Base-by-base conservation (phyloP, 176 grass and related monocot species). In the Oryza meyeriana region DNA sequence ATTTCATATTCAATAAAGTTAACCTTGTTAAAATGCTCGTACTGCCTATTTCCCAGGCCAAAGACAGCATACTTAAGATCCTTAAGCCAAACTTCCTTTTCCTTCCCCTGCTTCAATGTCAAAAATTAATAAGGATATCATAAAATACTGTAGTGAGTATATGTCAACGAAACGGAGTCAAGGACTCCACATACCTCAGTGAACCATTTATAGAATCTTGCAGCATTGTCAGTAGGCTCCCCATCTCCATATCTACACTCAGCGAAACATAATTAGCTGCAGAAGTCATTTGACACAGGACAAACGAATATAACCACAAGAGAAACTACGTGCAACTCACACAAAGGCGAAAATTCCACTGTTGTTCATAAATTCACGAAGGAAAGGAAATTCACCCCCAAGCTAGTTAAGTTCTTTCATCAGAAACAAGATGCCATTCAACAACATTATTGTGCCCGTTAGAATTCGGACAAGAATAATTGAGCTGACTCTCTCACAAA, bases 21-120 rank as follows among this genome's bases (percentile, higher is more conserved):
- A 79, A 98, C 93, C 96, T 99, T 93, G 83, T 99, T 99, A 41
- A 99, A 99, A 90, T 99, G 96, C 36, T 99, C 96, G 9, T 99
- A 99, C 74, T 99, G 93, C 59, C 84, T 93, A 77, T 95, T 99
- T 27, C 96, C 93, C 66, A 95, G 88, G 44, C 96, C 96, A 90
- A 99, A 99, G 14, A 94, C 89, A 75, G 85, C 91, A 86, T 76
- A 99, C n/a, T 95, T 92, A 73, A 99, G 82, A 88, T 95, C 84
- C 69, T 90, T 89, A 6, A 99, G 70, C 89, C 79, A 93, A 82
- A 75, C 69, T 74, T 87, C 92, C 64, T 77, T 88, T 47, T 99
- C 93, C 36, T 95, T 93, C 31, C 81, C 91, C 96, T 95, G 82
- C 28, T 76, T 83, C 29, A 48, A 62, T 38, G 67, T 25, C 29